Percentiles rank a stretch among this genome's conserved stretches.
Evolutionary conservation across 2,329 filamentous ascomycete genomes (phyloP).

Genomic region (Pseudogymnoascus sp.): DNA sequence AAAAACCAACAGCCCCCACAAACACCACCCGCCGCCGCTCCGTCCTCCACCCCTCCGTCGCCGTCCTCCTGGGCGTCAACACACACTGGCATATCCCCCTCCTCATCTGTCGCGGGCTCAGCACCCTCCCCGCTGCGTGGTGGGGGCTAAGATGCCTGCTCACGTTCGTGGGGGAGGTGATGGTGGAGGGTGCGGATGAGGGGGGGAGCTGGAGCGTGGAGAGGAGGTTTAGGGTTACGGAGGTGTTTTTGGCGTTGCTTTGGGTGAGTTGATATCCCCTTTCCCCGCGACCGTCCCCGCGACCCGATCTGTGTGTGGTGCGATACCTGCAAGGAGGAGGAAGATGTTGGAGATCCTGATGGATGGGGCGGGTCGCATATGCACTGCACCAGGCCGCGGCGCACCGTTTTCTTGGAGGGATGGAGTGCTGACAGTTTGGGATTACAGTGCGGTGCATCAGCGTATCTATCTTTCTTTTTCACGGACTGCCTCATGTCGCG

Average conservation of each 20-base stretch:
- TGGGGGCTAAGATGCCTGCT: slow-evolving; percentile 64
- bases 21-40: slow-evolving; percentile 23
- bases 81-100: slow-evolving; percentile 65
- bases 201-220: slow-evolving; percentile 38
- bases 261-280: slow-evolving; percentile 48
- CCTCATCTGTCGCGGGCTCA: slow-evolving; percentile 63
- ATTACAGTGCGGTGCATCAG: slow-evolving; percentile 62
- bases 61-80: slow-evolving; percentile 68
- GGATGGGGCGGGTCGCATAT: background rate
- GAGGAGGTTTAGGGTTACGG: slow-evolving; percentile 50
- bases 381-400: background rate
- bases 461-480: slow-evolving; percentile 75
- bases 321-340: background rate
- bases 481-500: slow-evolving; percentile 78
- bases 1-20: slow-evolving; percentile 19
- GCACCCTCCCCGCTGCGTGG: slow-evolving; percentile 61
- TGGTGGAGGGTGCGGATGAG: slow-evolving; percentile 35
- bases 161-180: slow-evolving; percentile 57
- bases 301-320: background rate
- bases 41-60: slow-evolving; percentile 66
- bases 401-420: background rate
- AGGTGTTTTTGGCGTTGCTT: slow-evolving; percentile 63
- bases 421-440: background rate
- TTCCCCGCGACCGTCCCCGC: no score
- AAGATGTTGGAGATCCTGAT: background rate